Percentiles rank a stretch among this genome's conserved stretches.
Conservation (phyloP, 1,284 basidiomycete species). For the Marasmius oreades region DNA sequence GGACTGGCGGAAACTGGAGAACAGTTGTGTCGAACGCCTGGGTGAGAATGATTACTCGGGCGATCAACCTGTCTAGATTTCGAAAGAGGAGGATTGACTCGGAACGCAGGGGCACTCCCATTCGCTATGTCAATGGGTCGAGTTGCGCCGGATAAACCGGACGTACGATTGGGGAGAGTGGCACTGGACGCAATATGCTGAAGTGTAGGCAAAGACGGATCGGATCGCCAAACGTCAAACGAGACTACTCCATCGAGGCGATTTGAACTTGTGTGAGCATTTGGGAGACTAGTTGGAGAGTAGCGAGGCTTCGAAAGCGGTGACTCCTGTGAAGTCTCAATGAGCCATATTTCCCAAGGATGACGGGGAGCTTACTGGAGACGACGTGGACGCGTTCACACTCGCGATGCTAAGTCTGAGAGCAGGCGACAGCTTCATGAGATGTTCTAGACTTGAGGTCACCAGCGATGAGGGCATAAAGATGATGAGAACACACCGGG, state of each 20-base stretch:
- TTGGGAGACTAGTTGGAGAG: not conserved
- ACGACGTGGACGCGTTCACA: not conserved
- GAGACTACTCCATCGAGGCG: conserved; percentile 18
- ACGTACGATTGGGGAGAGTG: conserved; percentile 29
- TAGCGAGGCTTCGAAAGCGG: conserved; percentile 3
- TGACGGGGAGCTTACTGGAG: not conserved
- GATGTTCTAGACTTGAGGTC: conserved; percentile 21
- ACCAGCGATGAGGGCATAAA: conserved; percentile 5
- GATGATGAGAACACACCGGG: conserved; percentile 35
- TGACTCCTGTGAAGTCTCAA: not conserved
- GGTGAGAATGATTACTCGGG: not conserved
- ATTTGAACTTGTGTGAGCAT: not conserved
- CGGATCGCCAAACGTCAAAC: conserved; percentile 40
- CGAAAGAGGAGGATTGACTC: conserved; percentile 20
- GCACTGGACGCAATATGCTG: conserved; percentile 41
- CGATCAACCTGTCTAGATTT: not conserved
- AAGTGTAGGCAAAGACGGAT: conserved; percentile 38
- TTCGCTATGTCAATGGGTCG: conserved; percentile 24
- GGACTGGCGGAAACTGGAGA: not conserved
- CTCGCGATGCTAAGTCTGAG: not conserved
- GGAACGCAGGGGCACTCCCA: conserved; percentile 32
- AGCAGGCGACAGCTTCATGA: conserved; percentile 15
- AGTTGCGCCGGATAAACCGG: conserved; percentile 7
- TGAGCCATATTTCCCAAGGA: not conserved
- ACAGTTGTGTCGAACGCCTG: not conserved